A percentile compares a stretch with the other conserved stretches of the same genome.
Evolutionary conservation across 1,284 basidiomycete genomes (phyloP).

Genomic region (Ceratobasidium sp.): DNA sequence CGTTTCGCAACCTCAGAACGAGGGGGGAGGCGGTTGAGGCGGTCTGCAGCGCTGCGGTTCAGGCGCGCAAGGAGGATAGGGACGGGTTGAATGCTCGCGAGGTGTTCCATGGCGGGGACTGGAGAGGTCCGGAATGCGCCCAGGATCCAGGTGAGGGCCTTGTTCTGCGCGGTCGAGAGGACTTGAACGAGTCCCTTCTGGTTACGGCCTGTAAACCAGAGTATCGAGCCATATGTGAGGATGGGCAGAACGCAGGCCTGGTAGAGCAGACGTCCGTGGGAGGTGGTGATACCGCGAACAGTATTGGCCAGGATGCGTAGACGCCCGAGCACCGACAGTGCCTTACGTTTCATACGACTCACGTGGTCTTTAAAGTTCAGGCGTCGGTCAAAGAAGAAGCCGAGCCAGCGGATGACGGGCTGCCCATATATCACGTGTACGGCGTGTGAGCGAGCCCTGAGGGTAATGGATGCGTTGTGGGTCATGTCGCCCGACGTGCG

Average conservation of each 20-base stretch:
- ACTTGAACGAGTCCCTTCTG: conserved; percentile 48
- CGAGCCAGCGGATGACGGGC: conserved; percentile 48
- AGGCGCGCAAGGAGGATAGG: conserved; percentile 45
- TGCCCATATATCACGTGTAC: conserved; percentile 45
- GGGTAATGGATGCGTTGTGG: conserved; percentile 42
- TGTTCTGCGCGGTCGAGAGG: conserved; percentile 51
- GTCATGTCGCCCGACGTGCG: conserved; percentile 37
- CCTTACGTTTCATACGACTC: no score
- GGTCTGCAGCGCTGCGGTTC: not conserved
- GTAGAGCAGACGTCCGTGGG: conserved; percentile 46
- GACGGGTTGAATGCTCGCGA: conserved; percentile 53
- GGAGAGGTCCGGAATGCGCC: conserved; percentile 55
- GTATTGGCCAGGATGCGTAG: conserved; percentile 57
- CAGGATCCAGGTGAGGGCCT: conserved; percentile 52
- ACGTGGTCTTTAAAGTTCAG: conserved; percentile 39
- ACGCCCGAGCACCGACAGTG: conserved; percentile 48
- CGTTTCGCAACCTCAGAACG: not conserved
- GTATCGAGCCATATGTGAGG: conserved; percentile 47
- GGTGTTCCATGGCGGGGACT: conserved; percentile 53
- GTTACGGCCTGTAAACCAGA: conserved; percentile 52
- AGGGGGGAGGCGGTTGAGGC: not conserved
- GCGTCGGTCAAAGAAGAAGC: conserved; percentile 31
- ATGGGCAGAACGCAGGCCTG: conserved; percentile 40
- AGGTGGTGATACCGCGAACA: conserved; percentile 52
- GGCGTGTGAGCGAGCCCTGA: not conserved